Conservation (phyloP, 108 stramenopile genomes). For the Bacterosira constricta region DNA sequence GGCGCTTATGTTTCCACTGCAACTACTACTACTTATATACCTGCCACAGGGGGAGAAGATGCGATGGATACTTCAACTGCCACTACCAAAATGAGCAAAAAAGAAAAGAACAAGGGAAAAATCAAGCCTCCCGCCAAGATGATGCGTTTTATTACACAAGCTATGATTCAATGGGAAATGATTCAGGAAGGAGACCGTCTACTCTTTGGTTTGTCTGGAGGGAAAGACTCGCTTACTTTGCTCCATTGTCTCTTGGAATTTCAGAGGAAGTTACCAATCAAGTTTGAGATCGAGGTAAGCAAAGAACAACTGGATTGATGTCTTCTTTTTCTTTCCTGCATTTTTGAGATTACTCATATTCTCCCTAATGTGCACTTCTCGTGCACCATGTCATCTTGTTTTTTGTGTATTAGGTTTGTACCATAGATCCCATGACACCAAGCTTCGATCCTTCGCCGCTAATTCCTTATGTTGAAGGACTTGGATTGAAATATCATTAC, state of each 20-base stretch:
- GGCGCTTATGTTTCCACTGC: no score
- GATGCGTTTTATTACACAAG: slow-evolving; percentile 86
- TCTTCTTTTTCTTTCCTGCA: not conserved
- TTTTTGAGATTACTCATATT: not conserved
- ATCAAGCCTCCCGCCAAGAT: slow-evolving; percentile 86
- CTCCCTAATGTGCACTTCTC: not conserved
- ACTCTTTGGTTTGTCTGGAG: slow-evolving; percentile 94
- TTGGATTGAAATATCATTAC: slow-evolving; percentile 97
- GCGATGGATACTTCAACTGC: slow-evolving; percentile 5
- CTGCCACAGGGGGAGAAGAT: no score
- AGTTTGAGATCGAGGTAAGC: slow-evolving; percentile 90
- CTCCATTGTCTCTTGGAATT: slow-evolving; percentile 93
- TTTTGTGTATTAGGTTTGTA: slow-evolving; percentile 59
- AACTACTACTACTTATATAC: no score
- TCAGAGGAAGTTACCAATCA: slow-evolving; percentile 84
- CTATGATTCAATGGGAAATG: slow-evolving; percentile 91
- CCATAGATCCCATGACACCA: slow-evolving; percentile 96
- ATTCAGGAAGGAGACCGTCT: slow-evolving; percentile 94
- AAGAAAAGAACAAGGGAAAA: slow-evolving; percentile 51
- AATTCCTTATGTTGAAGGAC: slow-evolving; percentile 93
- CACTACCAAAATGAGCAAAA: slow-evolving; percentile 28
- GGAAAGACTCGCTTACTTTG: slow-evolving; percentile 96
- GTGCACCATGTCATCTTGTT: no score
- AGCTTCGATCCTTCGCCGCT: slow-evolving; percentile 97
- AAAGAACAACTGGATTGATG: not conserved